phyloP scores from a whole-genome alignment of 176 grass and related monocot genomes.

The Aegilops speltoides region DNA sequence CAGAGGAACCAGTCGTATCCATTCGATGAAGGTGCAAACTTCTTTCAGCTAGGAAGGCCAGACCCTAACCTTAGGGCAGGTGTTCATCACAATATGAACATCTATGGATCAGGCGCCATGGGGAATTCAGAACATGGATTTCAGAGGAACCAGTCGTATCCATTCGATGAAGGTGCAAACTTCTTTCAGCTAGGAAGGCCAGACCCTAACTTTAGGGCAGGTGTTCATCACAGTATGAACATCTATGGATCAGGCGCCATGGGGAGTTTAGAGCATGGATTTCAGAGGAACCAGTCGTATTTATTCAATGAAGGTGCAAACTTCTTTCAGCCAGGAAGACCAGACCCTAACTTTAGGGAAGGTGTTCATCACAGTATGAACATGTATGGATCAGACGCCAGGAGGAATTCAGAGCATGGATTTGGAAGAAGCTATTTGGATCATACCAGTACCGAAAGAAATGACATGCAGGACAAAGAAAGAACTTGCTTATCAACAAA shows the following conservation, averaged over 20 bases:
- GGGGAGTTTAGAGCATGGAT: background rate
- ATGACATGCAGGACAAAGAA: constrained; percentile 24
- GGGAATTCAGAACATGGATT: too few species aligned
- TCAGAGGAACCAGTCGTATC: too few species aligned
- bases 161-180: background rate
- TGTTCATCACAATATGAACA: background rate
- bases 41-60: background rate
- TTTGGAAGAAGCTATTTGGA: constrained; percentile 11
- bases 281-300: background rate
- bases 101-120: background rate
- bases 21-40: background rate
- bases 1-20: too few species aligned
- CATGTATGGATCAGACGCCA: background rate
- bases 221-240: background rate
- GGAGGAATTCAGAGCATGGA: constrained; percentile 5
- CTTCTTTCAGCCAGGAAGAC: background rate
- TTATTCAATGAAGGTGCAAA: background rate
- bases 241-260: background rate
- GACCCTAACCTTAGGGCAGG: background rate
- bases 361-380: background rate
- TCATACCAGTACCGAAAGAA: constrained; percentile 11
- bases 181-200: constrained; percentile 3
- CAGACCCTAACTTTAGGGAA: background rate
- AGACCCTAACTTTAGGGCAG: constrained; percentile 1
- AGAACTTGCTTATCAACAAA: background rate